Base-by-base conservation (phyloP, 2,329 filamentous ascomycete species). In the Dothideomycetes sp. region DNA sequence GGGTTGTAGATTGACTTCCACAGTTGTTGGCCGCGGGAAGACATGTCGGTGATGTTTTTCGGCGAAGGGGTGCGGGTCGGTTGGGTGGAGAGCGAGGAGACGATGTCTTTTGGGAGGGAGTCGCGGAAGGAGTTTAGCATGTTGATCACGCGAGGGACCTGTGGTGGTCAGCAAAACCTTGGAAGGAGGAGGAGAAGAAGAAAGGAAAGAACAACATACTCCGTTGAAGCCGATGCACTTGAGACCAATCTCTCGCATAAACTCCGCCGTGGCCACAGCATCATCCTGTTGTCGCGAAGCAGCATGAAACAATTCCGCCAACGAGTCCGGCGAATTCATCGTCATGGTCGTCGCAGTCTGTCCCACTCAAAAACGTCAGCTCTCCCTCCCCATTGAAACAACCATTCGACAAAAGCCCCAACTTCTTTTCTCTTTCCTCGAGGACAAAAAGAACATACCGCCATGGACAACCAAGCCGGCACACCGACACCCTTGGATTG, bases 61-160 rank as follows among this genome's bases (percentile, higher is more conserved):
- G 64, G 50, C 0, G 64, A 71, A 1, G 72, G 63, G 3, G 56
- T 50, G 32, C 81, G 74, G 7, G 78, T 77, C 0, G 80, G 67
- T 19, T 54, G 62, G 1, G 68, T 76, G 43, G 70, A 69, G 4
- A 89, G 70, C 4, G 60, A 54, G 1, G 66, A 56, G 3, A 67
- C 58, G 4, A 87, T 64, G 4, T 71, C 61, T 0, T 63, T 45
- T 0, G 82, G 79, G 0, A 91, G 73, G 19, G 68, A 65, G 27
- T 70, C 67, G 52, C 73, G 70, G 67, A 88, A 87, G 17, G 78
- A 78, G 52, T 78, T 80, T 2, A 93, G 77, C 52, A 75, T 80
- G 69, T 91, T 91, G 66, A 91, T 91, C 18, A 80, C 82, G 49
- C 85, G 80, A 2, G 85, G 84, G 51, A 91, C 84, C 62, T 74